These are phyloP conservation scores for Coriolopsis trogii DNA, from an alignment of 1,284 basidiomycete species.

Conservation along the genomic window DNA sequence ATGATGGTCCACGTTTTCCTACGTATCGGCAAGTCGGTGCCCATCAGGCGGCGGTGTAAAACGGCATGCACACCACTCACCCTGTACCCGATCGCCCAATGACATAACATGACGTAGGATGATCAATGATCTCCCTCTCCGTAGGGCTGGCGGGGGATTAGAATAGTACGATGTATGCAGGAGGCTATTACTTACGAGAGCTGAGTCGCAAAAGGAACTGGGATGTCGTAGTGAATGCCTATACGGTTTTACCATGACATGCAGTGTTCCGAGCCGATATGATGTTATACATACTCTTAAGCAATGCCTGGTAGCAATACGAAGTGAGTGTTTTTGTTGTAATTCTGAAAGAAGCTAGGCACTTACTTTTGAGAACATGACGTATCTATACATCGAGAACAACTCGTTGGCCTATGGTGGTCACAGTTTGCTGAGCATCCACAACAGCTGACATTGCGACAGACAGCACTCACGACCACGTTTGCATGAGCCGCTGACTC, in stretches of 20 bases:
- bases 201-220: constrained; percentile 54
- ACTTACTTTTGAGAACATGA: not conserved
- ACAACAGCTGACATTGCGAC: too few species aligned
- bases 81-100: constrained; percentile 65
- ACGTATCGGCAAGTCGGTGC: not conserved
- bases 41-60: not conserved
- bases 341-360: not conserved
- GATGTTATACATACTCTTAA: constrained; percentile 53
- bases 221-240: too few species aligned
- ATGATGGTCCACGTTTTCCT: constrained; percentile 78
- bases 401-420: not conserved
- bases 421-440: not conserved
- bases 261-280: too few species aligned
- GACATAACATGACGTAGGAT: constrained; percentile 66
- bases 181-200: constrained; percentile 46
- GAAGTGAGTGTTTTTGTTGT: not conserved
- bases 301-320: constrained; percentile 45
- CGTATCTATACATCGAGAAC: not conserved
- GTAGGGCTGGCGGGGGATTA: constrained; percentile 42
- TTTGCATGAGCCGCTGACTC: not conserved
- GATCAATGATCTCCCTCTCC: constrained; percentile 63
- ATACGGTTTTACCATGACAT: too few species aligned
- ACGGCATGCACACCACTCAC: constrained; percentile 35
- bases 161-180: not conserved
- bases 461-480: not conserved